These are phyloP conservation scores for Suillus subalutaceus DNA, from an alignment of 768 basidiomycete species.

Conservation along the genomic window DNA sequence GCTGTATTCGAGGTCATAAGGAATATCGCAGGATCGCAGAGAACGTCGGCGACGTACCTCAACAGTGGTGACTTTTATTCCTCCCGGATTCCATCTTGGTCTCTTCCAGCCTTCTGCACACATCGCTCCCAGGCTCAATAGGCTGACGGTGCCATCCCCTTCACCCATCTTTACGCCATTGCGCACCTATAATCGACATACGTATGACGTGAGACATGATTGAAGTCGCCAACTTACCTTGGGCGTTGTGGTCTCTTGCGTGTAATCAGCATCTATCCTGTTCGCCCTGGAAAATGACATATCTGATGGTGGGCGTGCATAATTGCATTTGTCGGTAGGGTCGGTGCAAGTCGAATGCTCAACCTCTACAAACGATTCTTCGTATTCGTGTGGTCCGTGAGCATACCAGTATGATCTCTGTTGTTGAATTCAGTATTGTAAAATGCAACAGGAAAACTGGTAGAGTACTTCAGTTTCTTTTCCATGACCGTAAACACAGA, in stretches of 20 bases:
- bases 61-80: constrained; percentile 84
- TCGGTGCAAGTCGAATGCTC: constrained; percentile 48
- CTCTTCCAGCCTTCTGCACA: constrained; percentile 95
- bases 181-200: constrained; percentile 45
- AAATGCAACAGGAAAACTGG: constrained; percentile 10
- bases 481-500: constrained; percentile 93
- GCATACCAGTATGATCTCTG: constrained; percentile 57
- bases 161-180: constrained; percentile 93
- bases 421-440: not conserved
- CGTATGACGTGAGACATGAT: not conserved
- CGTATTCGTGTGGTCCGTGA: constrained; percentile 67
- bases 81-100: constrained; percentile 86
- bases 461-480: constrained; percentile 86
- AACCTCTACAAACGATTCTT: constrained; percentile 54
- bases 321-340: constrained; percentile 42
- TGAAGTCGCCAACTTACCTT: constrained; percentile 42
- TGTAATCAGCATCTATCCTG: constrained; percentile 87
- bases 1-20: constrained; percentile 43
- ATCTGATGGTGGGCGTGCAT: constrained; percentile 50
- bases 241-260: constrained; percentile 60
- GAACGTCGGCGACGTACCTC: constrained; percentile 56
- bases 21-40: constrained; percentile 1
- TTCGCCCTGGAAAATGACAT: constrained; percentile 58
- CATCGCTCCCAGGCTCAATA: constrained; percentile 91
- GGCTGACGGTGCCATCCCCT: constrained; percentile 92